These are phyloP conservation scores for Fraxinus velutina DNA, from an alignment of 305 asterid genomes.

Conservation along the genomic window DNA sequence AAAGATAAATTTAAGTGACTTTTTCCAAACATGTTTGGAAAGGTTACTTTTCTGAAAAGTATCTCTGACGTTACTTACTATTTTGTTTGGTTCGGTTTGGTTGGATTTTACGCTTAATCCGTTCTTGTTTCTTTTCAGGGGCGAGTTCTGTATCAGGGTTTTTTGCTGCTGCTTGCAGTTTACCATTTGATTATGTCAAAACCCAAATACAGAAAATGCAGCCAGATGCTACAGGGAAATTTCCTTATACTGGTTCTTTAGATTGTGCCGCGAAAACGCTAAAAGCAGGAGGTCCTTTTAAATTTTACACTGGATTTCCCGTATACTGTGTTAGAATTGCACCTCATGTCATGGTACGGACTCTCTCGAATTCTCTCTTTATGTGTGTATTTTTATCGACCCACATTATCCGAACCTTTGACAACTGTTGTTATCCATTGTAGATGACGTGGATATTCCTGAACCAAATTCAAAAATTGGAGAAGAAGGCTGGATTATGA, in stretches of 20 bases:
- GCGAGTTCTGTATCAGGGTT: slow-evolving; percentile 72
- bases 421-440: slow-evolving; percentile 3
- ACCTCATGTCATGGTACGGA: slow-evolving; percentile 77
- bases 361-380: not conserved
- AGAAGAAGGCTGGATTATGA: slow-evolving; percentile 53
- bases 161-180: slow-evolving; percentile 75
- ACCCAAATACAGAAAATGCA: slow-evolving; percentile 87
- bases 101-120: not conserved
- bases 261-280: slow-evolving; percentile 64
- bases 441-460: slow-evolving; percentile 93
- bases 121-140: slow-evolving; percentile 35
- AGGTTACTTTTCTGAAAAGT: not conserved
- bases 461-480: slow-evolving; percentile 63
- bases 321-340: slow-evolving; percentile 76
- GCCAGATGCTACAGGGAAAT: slow-evolving; percentile 71
- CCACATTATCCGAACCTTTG: not conserved
- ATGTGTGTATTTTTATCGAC: not conserved
- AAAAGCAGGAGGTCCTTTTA: slow-evolving; percentile 61
- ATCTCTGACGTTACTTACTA: not conserved
- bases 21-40: not conserved
- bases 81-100: not conserved
- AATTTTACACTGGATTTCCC: slow-evolving; percentile 74
- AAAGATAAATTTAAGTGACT: too few relatives aligned
- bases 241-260: slow-evolving; percentile 62
- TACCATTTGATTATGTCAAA: slow-evolving; percentile 70